Conservation (phyloP, 257 asterid species). For the Orobanche coerulescens region DNA sequence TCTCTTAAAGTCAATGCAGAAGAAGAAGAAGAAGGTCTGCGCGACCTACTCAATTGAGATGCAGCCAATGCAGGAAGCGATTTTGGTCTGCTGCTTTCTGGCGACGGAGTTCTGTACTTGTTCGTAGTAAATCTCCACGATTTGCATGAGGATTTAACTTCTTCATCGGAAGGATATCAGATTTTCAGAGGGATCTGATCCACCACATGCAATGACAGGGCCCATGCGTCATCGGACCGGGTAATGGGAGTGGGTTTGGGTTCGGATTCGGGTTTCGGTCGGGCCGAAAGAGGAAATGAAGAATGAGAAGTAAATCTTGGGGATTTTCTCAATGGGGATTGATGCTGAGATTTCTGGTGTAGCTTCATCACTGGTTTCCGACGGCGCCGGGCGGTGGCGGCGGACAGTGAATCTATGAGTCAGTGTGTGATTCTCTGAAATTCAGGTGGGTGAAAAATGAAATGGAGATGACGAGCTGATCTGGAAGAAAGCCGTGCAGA, state of each 20-base stretch:
- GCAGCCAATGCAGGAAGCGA: constrained; percentile 18
- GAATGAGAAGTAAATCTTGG: constrained; percentile 22
- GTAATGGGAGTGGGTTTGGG: constrained; percentile 7
- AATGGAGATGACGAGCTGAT: neutral
- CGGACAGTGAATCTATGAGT: neutral
- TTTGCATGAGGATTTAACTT: constrained; percentile 24
- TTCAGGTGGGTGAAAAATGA: neutral
- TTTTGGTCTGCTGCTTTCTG: neutral
- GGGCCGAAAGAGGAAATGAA: constrained; percentile 13
- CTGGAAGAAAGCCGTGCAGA: neutral
- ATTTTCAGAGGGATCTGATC: constrained; percentile 28
- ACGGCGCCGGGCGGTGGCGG: constrained; percentile 18
- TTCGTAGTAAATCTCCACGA: constrained; percentile 34
- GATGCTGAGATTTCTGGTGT: constrained; percentile 3
- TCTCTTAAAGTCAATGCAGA: constrained; percentile 8
- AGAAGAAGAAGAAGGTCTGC: constrained; percentile 6
- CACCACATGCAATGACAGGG: constrained; percentile 34
- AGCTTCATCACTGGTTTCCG: constrained; percentile 18
- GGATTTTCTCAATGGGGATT: constrained; percentile 24
- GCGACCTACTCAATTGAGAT: constrained; percentile 23
- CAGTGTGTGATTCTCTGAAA: neutral
- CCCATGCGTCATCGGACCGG: constrained; percentile 34
- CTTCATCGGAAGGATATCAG: constrained; percentile 14
- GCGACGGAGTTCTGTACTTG: constrained; percentile 24
- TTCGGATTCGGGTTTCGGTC: neutral